Evolutionary conservation across 257 asterid species (phyloP), one percentile per base, ranked within the genome.

Genomic region (Rhazya stricta): DNA sequence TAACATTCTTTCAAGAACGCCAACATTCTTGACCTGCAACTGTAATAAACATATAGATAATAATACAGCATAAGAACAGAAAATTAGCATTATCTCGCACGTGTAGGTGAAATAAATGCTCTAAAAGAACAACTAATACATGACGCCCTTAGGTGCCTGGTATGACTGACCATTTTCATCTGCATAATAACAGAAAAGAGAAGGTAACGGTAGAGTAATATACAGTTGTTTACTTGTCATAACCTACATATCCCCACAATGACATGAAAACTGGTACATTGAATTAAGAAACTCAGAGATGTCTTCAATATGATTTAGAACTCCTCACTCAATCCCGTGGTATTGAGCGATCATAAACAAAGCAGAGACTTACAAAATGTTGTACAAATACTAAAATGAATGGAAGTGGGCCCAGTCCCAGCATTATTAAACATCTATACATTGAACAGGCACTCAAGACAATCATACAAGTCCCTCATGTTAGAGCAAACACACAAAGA

Each of bases 1-100:
- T 51, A 92, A 65, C 82, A 89, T 77, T 75, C 88, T 85, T 77
- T 95, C 98, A 43, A 83, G 78, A 46, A 88, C 82, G 51, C 96
- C 90, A 71, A 72, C 62, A 76, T 69, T 89, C 87, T 88, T 89
- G 85, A 75, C 90, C 90, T 85, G 93, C 75, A 76, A 61, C 81
- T 85, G 84, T 67, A 85, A 70, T 21, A n/a, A 3, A 21, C 46
- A 39, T 21, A 3, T 19, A 16, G 71, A 37, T 66, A 66, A n/a
- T n/a, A 50, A 37, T 41, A 37, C 50, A 37, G 48, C 29, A 34
- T 23, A 37, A 37, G 81, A 21, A 80, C 53, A 75, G 54, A 74
- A 32, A 48, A 50, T 50, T n/a, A 45, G 37, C 51, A 39, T 50
- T 4, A 39, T 42, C 6, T 1, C 36, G 51, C 25, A 32, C 11